These are phyloP conservation scores for Globisporangium nodosum DNA, from an alignment of 352 stramenopile genomes.

Conservation along the genomic window DNA sequence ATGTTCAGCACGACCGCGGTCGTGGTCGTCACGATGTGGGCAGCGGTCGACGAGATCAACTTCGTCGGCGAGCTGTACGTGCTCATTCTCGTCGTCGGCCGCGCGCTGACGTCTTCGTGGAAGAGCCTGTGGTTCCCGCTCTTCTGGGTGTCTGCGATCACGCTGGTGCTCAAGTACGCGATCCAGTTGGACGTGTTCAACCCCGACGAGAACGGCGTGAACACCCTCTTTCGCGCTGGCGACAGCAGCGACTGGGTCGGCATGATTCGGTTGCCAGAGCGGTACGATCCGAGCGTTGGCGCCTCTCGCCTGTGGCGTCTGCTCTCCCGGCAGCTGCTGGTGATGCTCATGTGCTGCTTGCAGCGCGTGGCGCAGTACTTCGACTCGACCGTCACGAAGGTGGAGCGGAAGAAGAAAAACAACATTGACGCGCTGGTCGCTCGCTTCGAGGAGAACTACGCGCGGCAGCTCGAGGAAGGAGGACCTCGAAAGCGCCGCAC, in stretches of 20 bases:
- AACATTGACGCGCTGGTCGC: conserved; percentile 30
- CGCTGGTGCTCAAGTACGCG: conserved; percentile 52
- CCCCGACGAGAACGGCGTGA: conserved; percentile 13
- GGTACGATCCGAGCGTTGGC: conserved; percentile 23
- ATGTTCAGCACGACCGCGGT: conserved; percentile 64
- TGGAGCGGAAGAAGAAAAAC: conserved; percentile 26
- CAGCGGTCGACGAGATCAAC: conserved; percentile 53
- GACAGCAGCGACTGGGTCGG: conserved; percentile 57
- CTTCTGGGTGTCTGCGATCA: conserved; percentile 67
- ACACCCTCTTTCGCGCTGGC: conserved; percentile 34
- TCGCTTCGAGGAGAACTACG: conserved; percentile 46
- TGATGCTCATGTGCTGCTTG: conserved; percentile 72
- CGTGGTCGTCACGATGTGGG: conserved; percentile 64
- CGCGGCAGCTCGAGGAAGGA: conserved; percentile 32
- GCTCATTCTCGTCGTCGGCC: conserved; percentile 47
- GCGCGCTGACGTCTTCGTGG: conserved; percentile 52
- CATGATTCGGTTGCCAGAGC: conserved; percentile 42
- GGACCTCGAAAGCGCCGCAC: conserved; percentile 27
- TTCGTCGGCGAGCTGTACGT: conserved; percentile 66
- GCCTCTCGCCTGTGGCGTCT: conserved; percentile 48
- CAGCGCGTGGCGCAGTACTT: conserved; percentile 71
- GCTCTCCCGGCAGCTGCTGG: conserved; percentile 44
- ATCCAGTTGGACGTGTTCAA: conserved; percentile 65
- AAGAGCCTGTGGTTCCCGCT: conserved; percentile 72
- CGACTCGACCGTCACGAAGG: conserved; percentile 36